Base-by-base conservation (phyloP, 2,329 filamentous ascomycete genomes). In the Fusarium hostae region DNA sequence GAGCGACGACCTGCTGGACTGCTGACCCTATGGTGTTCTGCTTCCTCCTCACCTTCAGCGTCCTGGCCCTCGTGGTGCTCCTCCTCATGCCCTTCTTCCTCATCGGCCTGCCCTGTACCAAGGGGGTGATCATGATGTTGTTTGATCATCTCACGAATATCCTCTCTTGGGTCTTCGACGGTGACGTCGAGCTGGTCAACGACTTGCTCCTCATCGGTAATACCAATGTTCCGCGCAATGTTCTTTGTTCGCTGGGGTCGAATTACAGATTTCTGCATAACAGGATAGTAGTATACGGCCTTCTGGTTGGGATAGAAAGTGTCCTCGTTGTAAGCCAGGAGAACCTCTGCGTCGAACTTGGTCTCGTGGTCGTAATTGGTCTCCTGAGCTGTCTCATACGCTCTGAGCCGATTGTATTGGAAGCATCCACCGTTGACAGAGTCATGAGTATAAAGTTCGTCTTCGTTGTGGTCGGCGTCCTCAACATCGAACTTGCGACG, bases 231-330 rank as follows among this genome's bases (percentile, higher is more conserved):
- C 50, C 87, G 86, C 48, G 87, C 85, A 71, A 91, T 90, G 76
- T 89, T 89, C 83, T 88, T 90, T 67, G 85, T 87, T 63, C 90
- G 86, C 79, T 90, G 89, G 34, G 88, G 89, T 47, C 89, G 85
- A 75, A 92, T 88, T 26, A 85, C 84, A 50, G 86, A 88, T 59
- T 88, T 87, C 79, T 91, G 89, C 81, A 92, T 87, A 69, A 92
- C 85, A 7, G 90, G 90, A 74, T 92, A 92, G 80, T 91, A 92
- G 79, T 90, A 91, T 16, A 86, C 88, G 10, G 86, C 90, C 78
- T 88, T 88, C 70, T 88, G 85, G 61, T 82, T 80, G 55, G 85
- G 84, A 68, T 86, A 84, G 52, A 81, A 75, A 28, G 80, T 85
- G 68, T 87, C 86, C 68, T 89, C 86, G 73, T 88, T 85, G 75